Percentiles rank a stretch among this genome's conserved stretches.
Evolutionary conservation across 192 early-diverging fungal species (phyloP).

Genomic region (Backusella parvicylindrica): DNA sequence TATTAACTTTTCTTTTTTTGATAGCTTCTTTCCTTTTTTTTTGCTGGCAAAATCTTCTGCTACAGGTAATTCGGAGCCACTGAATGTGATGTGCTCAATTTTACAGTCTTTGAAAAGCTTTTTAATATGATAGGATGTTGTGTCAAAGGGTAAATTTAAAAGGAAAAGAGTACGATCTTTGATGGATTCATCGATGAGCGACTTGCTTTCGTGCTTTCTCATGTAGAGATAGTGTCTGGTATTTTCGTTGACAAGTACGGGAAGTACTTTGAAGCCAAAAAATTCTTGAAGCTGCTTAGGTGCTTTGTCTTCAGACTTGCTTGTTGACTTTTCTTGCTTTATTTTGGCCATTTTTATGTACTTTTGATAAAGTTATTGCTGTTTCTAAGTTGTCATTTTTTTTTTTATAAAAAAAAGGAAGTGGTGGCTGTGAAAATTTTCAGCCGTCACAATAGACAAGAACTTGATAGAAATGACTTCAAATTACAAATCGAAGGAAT

Average conservation of each 20-base stretch:
- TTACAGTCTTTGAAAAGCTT: slow-evolving; percentile 59
- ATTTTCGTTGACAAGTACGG: slow-evolving; percentile 37
- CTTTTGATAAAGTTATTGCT: neutral
- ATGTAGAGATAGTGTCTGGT: slow-evolving; percentile 52
- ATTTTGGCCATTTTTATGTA: neutral
- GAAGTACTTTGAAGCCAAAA: slow-evolving; percentile 51
- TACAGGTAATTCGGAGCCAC: slow-evolving; percentile 34
- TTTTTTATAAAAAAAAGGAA: neutral
- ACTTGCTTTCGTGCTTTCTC: slow-evolving; percentile 45
- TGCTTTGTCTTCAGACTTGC: neutral
- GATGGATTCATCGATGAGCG: slow-evolving; percentile 47
- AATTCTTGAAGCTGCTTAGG: slow-evolving; percentile 40
- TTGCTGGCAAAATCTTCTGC: slow-evolving; percentile 39
- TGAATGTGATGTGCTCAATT: slow-evolving; percentile 48
- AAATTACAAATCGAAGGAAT: no score
- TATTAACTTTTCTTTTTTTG: neutral
- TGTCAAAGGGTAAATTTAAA: slow-evolving; percentile 66
- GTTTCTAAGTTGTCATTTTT: neutral
- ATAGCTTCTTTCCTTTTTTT: slow-evolving; percentile 12
- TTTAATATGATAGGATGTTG: slow-evolving; percentile 60
- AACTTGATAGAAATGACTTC: no score
- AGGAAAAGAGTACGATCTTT: slow-evolving; percentile 62
- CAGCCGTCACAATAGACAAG: neutral
- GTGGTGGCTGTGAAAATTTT: neutral
- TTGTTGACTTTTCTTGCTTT: slow-evolving; percentile 1